phyloP scores from a whole-genome alignment of 192 early-diverging fungal genomes.

The Dimargaris cristalligena region DNA sequence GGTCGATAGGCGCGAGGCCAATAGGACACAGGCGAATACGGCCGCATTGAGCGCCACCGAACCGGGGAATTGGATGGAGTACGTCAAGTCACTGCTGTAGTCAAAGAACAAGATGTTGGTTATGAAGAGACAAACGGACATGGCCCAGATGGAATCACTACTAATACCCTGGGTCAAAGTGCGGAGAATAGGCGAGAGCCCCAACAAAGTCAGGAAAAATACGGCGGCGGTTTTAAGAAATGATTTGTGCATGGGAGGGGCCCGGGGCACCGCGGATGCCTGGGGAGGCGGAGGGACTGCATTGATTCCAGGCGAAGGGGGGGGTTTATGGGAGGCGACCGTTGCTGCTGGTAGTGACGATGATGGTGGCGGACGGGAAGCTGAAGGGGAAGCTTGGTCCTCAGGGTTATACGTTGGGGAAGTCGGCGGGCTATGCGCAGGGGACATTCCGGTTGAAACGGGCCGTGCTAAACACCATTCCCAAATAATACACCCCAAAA shows the following conservation, averaged over 20 bases:
- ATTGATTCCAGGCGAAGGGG: too few species aligned
- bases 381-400: neutral
- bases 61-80: constrained; percentile 59
- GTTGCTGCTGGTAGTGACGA: too few species aligned
- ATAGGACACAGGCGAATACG: constrained; percentile 80
- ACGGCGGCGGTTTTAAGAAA: constrained; percentile 43
- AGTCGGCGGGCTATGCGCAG: too few species aligned
- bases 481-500: constrained; percentile 55
- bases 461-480: constrained; percentile 19
- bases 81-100: constrained; percentile 32
- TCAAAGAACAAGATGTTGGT: constrained; percentile 84
- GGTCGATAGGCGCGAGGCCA: constrained; percentile 70
- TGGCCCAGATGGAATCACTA: constrained; percentile 85
- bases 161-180: constrained; percentile 82
- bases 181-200: constrained; percentile 75
- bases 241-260: neutral
- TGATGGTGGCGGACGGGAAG: too few species aligned
- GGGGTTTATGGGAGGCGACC: neutral
- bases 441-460: too few species aligned
- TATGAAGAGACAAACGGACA: constrained; percentile 66
- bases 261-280: too few species aligned
- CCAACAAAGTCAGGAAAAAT: constrained; percentile 58
- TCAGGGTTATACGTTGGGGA: too few species aligned
- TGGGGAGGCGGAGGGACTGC: too few species aligned
- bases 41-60: constrained; percentile 95